Conservation (phyloP, 345 rosid species). For the Citrus cavaleriei region DNA sequence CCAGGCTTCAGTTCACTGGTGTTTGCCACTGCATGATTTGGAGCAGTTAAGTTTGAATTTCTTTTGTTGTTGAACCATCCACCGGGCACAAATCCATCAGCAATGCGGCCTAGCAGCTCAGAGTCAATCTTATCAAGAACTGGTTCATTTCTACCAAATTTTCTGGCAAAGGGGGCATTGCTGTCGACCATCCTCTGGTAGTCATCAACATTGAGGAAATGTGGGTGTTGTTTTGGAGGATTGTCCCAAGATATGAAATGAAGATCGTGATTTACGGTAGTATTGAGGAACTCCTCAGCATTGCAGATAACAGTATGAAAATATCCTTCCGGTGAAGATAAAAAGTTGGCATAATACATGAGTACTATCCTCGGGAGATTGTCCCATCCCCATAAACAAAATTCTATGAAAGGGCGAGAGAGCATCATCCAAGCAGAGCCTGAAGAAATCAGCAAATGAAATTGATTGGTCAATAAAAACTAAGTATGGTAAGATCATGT, state of each 20-base stretch:
- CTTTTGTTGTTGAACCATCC: conserved; percentile 54
- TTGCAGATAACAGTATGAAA: conserved; percentile 93
- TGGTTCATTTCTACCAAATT: conserved; percentile 57
- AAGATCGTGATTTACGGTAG: conserved; percentile 81
- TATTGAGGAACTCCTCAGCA: conserved; percentile 60
- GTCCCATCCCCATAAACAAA: conserved; percentile 86
- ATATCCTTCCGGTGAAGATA: conserved; percentile 91
- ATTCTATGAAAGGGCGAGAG: conserved; percentile 78
- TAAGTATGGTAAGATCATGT: neutral
- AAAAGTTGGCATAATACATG: conserved; percentile 88
- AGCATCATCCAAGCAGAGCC: conserved; percentile 98
- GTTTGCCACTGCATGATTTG: conserved; percentile 15
- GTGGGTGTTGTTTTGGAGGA: conserved; percentile 93
- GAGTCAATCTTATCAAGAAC: conserved; percentile 81
- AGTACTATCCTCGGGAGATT: conserved; percentile 76
- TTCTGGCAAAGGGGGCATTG: conserved; percentile 82
- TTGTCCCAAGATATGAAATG: conserved; percentile 96
- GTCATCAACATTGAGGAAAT: conserved; percentile 63
- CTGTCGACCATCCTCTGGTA: conserved; percentile 67
- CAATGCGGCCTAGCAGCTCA: conserved; percentile 54
- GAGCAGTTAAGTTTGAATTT: conserved; percentile 18
- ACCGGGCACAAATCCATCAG: conserved; percentile 56
- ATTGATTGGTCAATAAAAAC: neutral
- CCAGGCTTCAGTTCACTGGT: conserved; percentile 57
- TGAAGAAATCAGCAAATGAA: conserved; percentile 16